These are phyloP conservation scores for Rhododendron williamsianum DNA, from an alignment of 148 eudicot species.

Conservation along the genomic window DNA sequence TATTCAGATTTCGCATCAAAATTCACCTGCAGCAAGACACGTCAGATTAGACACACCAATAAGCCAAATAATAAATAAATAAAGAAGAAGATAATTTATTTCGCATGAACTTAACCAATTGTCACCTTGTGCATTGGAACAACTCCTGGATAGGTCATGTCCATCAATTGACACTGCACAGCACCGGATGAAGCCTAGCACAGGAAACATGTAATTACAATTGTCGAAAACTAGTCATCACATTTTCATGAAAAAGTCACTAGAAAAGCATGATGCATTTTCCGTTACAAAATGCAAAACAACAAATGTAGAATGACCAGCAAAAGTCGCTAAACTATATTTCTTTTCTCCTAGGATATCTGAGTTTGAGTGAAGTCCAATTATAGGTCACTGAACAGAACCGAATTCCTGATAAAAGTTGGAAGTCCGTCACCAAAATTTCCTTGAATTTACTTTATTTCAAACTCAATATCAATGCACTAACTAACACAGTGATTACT, in stretches of 20 bases:
- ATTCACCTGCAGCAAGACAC: conserved; percentile 51
- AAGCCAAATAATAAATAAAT: background rate
- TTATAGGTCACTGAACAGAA: background rate
- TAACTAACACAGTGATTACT: background rate
- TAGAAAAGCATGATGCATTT: background rate
- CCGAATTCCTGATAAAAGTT: background rate
- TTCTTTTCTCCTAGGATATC: background rate
- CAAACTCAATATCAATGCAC: background rate
- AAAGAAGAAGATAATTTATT: background rate
- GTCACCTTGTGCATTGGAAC: conserved; percentile 97
- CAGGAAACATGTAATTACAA: background rate
- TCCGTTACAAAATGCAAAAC: background rate
- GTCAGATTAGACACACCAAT: conserved; percentile 3
- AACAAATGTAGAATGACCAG: background rate
- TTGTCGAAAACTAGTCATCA: background rate
- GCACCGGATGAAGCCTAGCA: conserved; percentile 91
- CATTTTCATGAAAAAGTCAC: background rate
- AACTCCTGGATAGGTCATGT: conserved; percentile 69
- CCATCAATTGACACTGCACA: conserved; percentile 96
- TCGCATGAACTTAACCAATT: background rate
- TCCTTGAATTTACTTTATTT: background rate
- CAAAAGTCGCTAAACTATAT: background rate
- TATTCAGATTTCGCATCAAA: conserved; percentile 90
- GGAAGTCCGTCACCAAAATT: background rate
- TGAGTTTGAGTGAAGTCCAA: background rate